Evolutionary conservation across 2,329 filamentous ascomycete genomes (phyloP).

Genomic region (Calonectria pseudoreteaudii): DNA sequence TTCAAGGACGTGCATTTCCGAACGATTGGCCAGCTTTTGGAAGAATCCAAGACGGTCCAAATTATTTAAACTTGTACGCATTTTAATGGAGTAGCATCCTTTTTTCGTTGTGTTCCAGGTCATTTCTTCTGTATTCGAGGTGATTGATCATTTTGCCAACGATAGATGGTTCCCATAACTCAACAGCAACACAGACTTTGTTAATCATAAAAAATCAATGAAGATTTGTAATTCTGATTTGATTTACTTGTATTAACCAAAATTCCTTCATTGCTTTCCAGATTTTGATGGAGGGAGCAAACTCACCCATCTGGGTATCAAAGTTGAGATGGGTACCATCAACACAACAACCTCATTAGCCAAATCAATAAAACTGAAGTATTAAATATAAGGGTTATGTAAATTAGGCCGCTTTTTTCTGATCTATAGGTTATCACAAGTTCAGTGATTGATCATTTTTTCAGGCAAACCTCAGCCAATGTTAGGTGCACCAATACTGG

Average conservation of each 20-base stretch:
- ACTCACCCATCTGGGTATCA: background rate
- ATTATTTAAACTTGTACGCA: background rate
- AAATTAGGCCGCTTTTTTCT: too few relatives aligned
- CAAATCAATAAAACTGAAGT: too few relatives aligned
- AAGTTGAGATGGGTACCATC: too few relatives aligned
- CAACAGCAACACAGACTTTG: background rate
- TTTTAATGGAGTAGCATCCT: background rate
- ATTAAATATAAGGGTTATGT: too few relatives aligned
- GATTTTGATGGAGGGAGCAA: background rate
- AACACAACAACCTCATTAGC: too few relatives aligned
- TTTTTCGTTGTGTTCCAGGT: background rate
- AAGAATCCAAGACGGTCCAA: background rate
- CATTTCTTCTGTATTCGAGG: background rate
- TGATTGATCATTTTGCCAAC: background rate
- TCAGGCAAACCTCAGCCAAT: too few relatives aligned
- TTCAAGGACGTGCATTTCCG: background rate
- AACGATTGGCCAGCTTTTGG: background rate
- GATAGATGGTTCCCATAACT: background rate
- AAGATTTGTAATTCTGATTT: background rate
- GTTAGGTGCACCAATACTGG: too few relatives aligned
- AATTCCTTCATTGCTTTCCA: background rate
- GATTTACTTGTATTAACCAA: background rate
- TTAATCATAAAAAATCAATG: background rate
- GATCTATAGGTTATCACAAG: too few relatives aligned
- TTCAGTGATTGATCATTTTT: too few relatives aligned